These are phyloP conservation scores for Trichosanthes cucumerina DNA, from an alignment of 306 rosid genomes.

Conservation along the genomic window DNA sequence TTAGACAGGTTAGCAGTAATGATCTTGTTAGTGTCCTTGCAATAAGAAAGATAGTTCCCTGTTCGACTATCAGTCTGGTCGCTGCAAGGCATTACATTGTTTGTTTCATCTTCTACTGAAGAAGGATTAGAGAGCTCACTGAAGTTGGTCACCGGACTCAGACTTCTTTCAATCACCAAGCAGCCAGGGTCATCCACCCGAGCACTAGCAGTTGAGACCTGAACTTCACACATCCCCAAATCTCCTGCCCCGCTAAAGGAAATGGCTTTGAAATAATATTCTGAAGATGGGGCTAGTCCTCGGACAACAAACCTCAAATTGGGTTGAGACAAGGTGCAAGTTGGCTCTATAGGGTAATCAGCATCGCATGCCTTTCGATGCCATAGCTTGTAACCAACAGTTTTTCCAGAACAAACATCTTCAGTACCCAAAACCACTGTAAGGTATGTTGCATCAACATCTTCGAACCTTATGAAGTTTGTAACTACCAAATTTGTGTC, in stretches of 20 bases:
- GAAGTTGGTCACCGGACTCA: constrained; percentile 74
- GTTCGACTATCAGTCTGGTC: constrained; percentile 50
- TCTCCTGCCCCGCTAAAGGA: constrained; percentile 28
- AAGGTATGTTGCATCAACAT: constrained; percentile 49
- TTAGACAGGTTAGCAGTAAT: constrained; percentile 31
- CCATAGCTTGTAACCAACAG: constrained; percentile 52
- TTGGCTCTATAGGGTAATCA: constrained; percentile 52
- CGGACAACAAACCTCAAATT: constrained; percentile 40
- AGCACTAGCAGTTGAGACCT: constrained; percentile 40
- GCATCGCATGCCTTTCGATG: constrained; percentile 44
- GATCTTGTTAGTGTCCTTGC: constrained; percentile 40
- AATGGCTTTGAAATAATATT: constrained; percentile 60
- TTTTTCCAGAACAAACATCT: constrained; percentile 29
- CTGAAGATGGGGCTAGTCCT: constrained; percentile 58
- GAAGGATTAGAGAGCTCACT: constrained; percentile 95
- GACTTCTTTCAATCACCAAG: constrained; percentile 63
- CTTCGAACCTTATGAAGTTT: constrained; percentile 60
- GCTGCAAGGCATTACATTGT: constrained; percentile 47
- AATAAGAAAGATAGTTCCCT: constrained; percentile 35
- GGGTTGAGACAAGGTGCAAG: constrained; percentile 33
- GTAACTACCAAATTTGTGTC: constrained; percentile 36
- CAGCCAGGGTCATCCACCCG: constrained; percentile 47
- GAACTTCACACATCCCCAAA: constrained; percentile 40
- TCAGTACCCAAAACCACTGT: constrained; percentile 47
- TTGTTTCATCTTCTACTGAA: constrained; percentile 89